Base-by-base conservation (phyloP, 768 basidiomycete genomes). In the Pulveroboletus sp. region DNA sequence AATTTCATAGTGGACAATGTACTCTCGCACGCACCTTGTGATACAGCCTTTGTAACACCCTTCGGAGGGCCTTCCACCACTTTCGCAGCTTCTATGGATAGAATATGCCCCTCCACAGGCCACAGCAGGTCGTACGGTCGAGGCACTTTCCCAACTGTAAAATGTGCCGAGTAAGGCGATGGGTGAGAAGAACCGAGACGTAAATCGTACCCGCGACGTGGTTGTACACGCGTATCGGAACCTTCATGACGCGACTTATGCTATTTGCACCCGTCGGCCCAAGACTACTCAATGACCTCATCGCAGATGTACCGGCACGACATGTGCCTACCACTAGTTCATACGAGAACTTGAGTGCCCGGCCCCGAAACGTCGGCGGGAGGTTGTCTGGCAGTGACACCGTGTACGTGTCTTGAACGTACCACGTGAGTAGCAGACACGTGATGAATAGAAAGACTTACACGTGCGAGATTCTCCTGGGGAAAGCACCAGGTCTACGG, bases 171-270 rank as follows among this genome's bases (percentile, higher is more conserved):
- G 41, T 48, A 55, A 39, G 53, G 57, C 37, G 51, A 43, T 26
- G 18, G 56, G 33, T 37, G 26, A 17, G 43, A 31, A 26, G 32
- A 38, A 41, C 46, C 11, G 9, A 21, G 35, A 24, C 9, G 30
- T 13, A 50, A 32, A 8, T 27, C 83, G 43, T 57, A 93, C 93
- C 81, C 40, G 80, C 72, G 50, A 96, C 89, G 56, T 93, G 75
- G 50, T 91, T 93, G 70, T 96, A 97, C 6, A 98, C 75, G 21
- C 93, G 73, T 39, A 99, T 85, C 0, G 95, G 95, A 1, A 98
- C 86, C 44, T 87, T 89, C 86, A 95, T 90, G 3, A 93, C 79
- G 31, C 83, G 72, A 67, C 89, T 87, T 49, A 75, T 73, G 58
- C 80, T 81, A 55, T 74, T 78, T 32, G 68, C 72, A 39, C 72